A percentile compares a stretch with the other conserved stretches of the same genome.
Evolutionary conservation across 257 asterid species (phyloP).

Genomic region (Jacaranda mimosifolia): DNA sequence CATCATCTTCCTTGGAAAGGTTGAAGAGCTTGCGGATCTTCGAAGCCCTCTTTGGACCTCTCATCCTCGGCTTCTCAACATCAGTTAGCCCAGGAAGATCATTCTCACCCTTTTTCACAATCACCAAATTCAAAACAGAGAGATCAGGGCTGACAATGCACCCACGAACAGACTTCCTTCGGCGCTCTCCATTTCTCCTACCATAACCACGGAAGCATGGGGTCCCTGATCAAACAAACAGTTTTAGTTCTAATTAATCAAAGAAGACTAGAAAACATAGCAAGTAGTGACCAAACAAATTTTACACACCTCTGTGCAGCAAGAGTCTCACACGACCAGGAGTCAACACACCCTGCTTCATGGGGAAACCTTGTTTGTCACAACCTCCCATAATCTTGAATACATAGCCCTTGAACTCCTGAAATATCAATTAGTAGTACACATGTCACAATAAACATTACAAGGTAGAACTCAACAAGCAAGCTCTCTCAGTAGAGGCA

Average conservation of each 20-base stretch:
- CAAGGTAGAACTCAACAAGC: background rate
- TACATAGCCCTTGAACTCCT: slow-evolving; percentile 67
- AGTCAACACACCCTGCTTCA: slow-evolving; percentile 72
- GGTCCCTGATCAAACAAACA: slow-evolving; percentile 50
- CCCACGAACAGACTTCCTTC: slow-evolving; percentile 90
- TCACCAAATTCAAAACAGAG: slow-evolving; percentile 74
- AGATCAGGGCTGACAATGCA: slow-evolving; percentile 85
- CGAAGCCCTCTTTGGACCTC: slow-evolving; percentile 89
- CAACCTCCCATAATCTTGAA: slow-evolving; percentile 74
- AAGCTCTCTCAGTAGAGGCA: background rate
- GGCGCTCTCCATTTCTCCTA: slow-evolving; percentile 74
- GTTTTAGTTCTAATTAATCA: background rate
- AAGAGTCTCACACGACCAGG: slow-evolving; percentile 62
- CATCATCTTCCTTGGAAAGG: slow-evolving; percentile 82
- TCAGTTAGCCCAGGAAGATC: slow-evolving; percentile 86
- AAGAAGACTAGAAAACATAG: background rate
- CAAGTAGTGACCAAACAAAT: background rate
- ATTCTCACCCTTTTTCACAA: slow-evolving; percentile 80
- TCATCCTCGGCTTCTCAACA: slow-evolving; percentile 82
- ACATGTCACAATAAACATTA: background rate
- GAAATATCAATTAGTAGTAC: slow-evolving; percentile 19
- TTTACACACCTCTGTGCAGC: slow-evolving; percentile 54
- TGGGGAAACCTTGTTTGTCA: slow-evolving; percentile 71
- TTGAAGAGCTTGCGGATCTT: slow-evolving; percentile 83
- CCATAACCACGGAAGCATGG: slow-evolving; percentile 86